Base-by-base conservation (phyloP, 2,329 filamentous ascomycete genomes). In the Calcarisporium arbuscula region DNA sequence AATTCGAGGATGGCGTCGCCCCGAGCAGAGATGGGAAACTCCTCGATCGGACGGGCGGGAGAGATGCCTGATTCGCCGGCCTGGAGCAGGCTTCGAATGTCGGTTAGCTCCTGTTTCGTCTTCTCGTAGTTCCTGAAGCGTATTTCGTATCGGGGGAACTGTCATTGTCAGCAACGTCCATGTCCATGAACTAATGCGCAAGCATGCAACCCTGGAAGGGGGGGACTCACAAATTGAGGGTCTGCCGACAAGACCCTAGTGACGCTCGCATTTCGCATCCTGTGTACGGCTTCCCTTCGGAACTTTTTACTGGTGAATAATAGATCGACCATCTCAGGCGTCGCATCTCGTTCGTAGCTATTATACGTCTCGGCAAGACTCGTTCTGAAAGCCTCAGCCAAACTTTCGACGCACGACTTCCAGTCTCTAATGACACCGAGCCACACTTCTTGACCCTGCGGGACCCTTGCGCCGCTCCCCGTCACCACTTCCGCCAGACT, bases 1-100 rank as follows among this genome's bases (percentile, higher is more conserved):
- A 74, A 75, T 39, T 74, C 71, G 20, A 75, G 57, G 18, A 75
- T 60, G 4, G 61, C 61, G 39, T 74, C 69, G 6, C 72, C 70
- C 3, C 56, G 56, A 2, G 57, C 56, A 0, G 63, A 57, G 33
- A 74, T 67, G 22, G 54, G 47, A 27, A 57, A 60, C 34, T 73
- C 68, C 12, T 58, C 52, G 8, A 69, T 53, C 0, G 48, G 49
- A 30, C 62, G 54, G 12, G 57, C 58, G 3, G 58, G 57, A 1
- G 60, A 55, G 19, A 64, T 63, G 8, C 59, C 62, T 0, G 63
- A 62, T 40, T 67, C 61, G 2, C 53, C 58, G 2, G 56, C 47
- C 12, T 64, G 57, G 3, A 71, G 49, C 1, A 70, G 49, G n/a
- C 56, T 53, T 5, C 57, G 54, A 5, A 67, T 48, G 1, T 62